A percentile compares a stretch with the other conserved stretches of the same genome.
phyloP scores from a whole-genome alignment of 2,329 filamentous ascomycete genomes.

The Aspergillus udagawae region DNA sequence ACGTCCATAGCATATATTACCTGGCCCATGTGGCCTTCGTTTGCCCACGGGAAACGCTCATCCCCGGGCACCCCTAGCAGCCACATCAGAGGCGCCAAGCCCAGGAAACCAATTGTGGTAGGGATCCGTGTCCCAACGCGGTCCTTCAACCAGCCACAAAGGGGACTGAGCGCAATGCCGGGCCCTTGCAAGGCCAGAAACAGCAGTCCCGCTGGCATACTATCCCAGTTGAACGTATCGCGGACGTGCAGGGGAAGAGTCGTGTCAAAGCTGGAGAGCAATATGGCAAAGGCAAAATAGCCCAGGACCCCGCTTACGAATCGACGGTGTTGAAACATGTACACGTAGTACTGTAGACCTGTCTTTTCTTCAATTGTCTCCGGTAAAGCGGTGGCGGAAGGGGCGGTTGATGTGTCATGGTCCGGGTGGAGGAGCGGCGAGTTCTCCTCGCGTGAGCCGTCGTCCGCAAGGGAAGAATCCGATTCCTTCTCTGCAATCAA shows the following conservation, averaged over 20 bases:
- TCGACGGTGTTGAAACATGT: conserved; percentile 40
- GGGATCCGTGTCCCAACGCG: conserved; percentile 21
- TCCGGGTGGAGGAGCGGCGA: conserved; percentile 6
- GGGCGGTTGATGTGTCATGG: neutral
- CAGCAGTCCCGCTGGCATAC: conserved; percentile 52
- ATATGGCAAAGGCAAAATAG: conserved; percentile 44
- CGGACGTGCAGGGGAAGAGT: conserved; percentile 55
- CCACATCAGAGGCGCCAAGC: conserved; percentile 23
- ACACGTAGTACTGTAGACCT: conserved; percentile 27
- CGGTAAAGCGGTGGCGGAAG: neutral
- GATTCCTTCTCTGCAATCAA: neutral
- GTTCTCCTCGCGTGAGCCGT: conserved; percentile 2
- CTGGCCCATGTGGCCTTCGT: conserved; percentile 11
- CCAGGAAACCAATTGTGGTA: conserved; percentile 21
- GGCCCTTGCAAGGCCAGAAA: conserved; percentile 59
- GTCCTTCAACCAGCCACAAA: conserved; percentile 47
- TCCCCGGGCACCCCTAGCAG: conserved; percentile 26
- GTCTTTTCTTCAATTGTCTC: neutral
- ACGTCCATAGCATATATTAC: conserved; percentile 20
- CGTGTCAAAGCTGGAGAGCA: conserved; percentile 54
- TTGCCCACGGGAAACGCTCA: conserved; percentile 23
- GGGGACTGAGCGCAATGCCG: conserved; percentile 52
- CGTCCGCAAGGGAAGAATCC: neutral
- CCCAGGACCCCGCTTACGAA: conserved; percentile 42
- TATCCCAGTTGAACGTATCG: conserved; percentile 51